Percentiles rank a stretch among this genome's conserved stretches.
Conservation (phyloP, 345 rosid genomes). For the Salix viminalis region DNA sequence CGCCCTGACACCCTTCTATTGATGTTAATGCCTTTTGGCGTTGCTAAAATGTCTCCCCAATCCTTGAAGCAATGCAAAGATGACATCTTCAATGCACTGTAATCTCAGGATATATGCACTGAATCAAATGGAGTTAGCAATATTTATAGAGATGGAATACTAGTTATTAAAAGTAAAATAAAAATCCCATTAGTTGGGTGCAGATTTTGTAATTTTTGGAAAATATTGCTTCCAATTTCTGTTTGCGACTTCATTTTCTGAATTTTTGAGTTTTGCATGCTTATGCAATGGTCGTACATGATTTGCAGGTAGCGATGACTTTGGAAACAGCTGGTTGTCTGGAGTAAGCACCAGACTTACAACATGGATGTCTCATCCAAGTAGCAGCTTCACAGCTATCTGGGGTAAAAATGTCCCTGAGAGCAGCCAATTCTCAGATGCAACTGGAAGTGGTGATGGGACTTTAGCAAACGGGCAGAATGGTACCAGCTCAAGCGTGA, state of each 20-base stretch:
- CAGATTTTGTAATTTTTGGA: too few species aligned
- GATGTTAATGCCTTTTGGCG: neutral
- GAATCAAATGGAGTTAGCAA: too few species aligned
- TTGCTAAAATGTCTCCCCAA: neutral
- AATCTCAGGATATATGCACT: neutral
- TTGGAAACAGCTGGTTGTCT: neutral
- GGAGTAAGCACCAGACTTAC: constrained; percentile 10
- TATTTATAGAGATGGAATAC: neutral
- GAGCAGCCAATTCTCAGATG: constrained; percentile 5
- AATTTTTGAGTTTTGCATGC: neutral
- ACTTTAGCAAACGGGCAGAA: neutral
- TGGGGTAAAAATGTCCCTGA: constrained; percentile 1
- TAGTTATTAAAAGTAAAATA: neutral
- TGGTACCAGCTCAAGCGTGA: constrained; percentile 2
- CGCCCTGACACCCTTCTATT: too few species aligned
- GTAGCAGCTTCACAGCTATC: constrained; percentile 8
- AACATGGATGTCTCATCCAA: neutral
- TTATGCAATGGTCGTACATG: neutral
- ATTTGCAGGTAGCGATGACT: constrained; percentile 4
- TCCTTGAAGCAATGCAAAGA: neutral
- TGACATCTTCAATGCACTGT: neutral
- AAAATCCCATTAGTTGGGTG: neutral
- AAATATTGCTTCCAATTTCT: neutral
- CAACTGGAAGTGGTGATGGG: neutral
- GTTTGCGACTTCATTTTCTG: neutral